Evolutionary conservation across 106 monocot species (phyloP).

Genomic region (Triglochin maritima): DNA sequence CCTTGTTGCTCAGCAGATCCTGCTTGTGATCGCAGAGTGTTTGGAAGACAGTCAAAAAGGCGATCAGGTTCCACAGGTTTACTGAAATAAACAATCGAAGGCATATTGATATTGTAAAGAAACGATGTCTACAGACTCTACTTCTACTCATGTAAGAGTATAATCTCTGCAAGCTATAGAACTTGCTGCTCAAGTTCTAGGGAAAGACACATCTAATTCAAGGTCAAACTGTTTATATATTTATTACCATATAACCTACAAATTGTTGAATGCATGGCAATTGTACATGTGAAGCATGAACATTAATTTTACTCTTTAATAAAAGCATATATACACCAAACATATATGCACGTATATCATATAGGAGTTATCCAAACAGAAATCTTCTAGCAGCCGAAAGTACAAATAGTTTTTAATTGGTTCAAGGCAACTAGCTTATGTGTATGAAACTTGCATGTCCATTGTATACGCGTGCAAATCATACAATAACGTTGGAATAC

Average conservation of each 20-base stretch:
- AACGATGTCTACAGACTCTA: no score
- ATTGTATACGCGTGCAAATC: no score
- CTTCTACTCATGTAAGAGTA: no score
- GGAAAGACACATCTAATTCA: neutral
- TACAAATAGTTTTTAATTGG: no score
- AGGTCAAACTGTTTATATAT: neutral
- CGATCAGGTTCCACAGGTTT: conserved; percentile 63
- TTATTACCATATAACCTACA: neutral
- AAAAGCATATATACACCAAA: no score
- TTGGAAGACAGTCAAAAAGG: conserved; percentile 64
- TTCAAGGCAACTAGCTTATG: no score
- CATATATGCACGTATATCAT: no score
- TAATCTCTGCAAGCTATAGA: neutral
- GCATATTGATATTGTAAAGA: no score
- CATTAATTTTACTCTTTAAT: neutral
- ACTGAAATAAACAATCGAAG: conserved; percentile 26
- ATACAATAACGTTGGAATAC: no score
- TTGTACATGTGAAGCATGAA: neutral
- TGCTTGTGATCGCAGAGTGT: conserved; percentile 35
- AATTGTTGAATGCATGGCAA: neutral
- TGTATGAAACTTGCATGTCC: no score
- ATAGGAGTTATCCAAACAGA: no score
- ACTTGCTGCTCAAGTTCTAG: neutral
- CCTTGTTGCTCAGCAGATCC: conserved; percentile 25
- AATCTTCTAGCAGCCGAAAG: no score